Conservation (phyloP, 805 yeast genomes). For the Peterozyma xylosa region DNA sequence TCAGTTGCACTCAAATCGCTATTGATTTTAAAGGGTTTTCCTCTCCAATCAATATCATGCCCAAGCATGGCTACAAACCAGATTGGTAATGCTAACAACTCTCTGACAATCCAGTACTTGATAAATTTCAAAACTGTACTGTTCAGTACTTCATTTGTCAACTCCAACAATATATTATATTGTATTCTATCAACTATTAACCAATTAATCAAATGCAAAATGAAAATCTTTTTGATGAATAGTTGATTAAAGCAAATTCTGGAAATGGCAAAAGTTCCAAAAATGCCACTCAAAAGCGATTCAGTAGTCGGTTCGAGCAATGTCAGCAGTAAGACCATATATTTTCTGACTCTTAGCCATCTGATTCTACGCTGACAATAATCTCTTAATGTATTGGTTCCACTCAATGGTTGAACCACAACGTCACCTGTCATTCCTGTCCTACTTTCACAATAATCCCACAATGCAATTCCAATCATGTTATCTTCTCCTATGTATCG, state of each 20-base stretch:
- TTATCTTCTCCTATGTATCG: slow-evolving; percentile 87
- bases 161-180: slow-evolving; percentile 33
- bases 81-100: slow-evolving; percentile 69
- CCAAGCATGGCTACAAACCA: slow-evolving; percentile 82
- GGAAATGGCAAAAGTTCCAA: slow-evolving; percentile 56
- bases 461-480: slow-evolving; percentile 81
- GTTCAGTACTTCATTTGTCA: slow-evolving; percentile 4
- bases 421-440: slow-evolving; percentile 76
- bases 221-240: slow-evolving; percentile 31
- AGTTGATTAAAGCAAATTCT: slow-evolving; percentile 28
- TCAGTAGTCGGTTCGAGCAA: slow-evolving; percentile 84
- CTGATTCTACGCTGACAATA: slow-evolving; percentile 66
- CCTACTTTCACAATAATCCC: slow-evolving; percentile 62
- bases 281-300: slow-evolving; percentile 54
- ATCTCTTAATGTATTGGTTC: slow-evolving; percentile 34
- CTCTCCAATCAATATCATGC: slow-evolving; percentile 71
- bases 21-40: slow-evolving; percentile 64
- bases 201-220: slow-evolving; percentile 59
- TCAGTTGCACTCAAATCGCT: slow-evolving; percentile 76
- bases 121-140: slow-evolving; percentile 14
- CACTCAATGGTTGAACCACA: slow-evolving; percentile 65
- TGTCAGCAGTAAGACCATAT: slow-evolving; percentile 83
- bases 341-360: slow-evolving; percentile 81
- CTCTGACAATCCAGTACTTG: slow-evolving; percentile 61
- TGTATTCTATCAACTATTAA: slow-evolving; percentile 55